These are phyloP conservation scores for Backusella macrospora DNA, from an alignment of 192 early-diverging fungal genomes.

Conservation along the genomic window DNA sequence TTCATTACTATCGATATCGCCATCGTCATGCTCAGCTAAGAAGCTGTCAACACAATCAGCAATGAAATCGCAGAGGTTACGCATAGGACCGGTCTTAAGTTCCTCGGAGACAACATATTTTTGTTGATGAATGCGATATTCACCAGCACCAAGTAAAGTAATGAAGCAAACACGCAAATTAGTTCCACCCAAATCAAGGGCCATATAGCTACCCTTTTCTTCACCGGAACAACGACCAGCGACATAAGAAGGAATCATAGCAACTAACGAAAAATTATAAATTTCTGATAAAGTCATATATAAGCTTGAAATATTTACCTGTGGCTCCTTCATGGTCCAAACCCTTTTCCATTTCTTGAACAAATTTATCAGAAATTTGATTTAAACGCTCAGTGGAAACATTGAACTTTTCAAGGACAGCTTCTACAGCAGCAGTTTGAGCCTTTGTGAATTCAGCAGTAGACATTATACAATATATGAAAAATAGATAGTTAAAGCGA, in stretches of 20 bases:
- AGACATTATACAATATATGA: background rate
- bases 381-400: conserved; percentile 7
- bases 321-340: conserved; percentile 35
- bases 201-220: conserved; percentile 85
- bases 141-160: conserved; percentile 72
- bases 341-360: conserved; percentile 38
- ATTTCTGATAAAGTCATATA: background rate
- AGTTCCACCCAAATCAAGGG: conserved; percentile 95
- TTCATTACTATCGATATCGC: conserved; percentile 36
- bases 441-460: background rate
- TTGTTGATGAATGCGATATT: conserved; percentile 74
- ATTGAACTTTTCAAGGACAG: conserved; percentile 11
- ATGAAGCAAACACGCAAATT: conserved; percentile 94
- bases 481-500: background rate
- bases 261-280: conserved; percentile 34
- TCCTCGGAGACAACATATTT: conserved; percentile 71
- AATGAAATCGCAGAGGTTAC: conserved; percentile 79
- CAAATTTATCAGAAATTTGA: conserved; percentile 34
- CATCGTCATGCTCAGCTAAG: conserved; percentile 59
- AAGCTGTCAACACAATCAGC: conserved; percentile 82
- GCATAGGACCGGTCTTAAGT: conserved; percentile 61
- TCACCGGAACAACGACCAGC: conserved; percentile 75
- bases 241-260: conserved; percentile 92
- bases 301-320: background rate
- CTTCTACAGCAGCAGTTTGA: background rate